Evolutionary conservation across 805 yeast genomes (phyloP), one percentile per base, ranked within the genome.

Genomic region (Yarrowia sp.): DNA sequence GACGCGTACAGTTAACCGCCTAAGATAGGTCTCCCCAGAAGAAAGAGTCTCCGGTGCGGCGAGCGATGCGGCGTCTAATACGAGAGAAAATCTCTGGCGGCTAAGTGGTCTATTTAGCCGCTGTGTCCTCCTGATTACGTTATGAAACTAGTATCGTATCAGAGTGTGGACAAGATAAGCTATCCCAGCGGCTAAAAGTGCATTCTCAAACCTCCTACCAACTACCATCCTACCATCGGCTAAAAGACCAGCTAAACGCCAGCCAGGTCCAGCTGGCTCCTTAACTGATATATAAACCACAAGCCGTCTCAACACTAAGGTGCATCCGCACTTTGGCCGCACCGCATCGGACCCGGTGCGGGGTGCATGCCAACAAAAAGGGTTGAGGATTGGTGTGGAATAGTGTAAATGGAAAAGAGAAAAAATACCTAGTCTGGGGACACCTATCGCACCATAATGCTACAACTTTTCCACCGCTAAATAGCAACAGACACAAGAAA

Each of bases 261-360:
- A n/a, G n/a, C n/a, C n/a, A n/a, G n/a, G n/a, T n/a, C n/a, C n/a
- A n/a, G n/a, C n/a, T n/a, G 1, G 14, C 8, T 38, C 10, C 22
- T n/a, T 17, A 26, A 26, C n/a, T 26, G 17, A 5, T 38, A 38
- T 38, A 38, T 32, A 32, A 28, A 30, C 54, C 54, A 48, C 52
- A 48, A 35, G 10, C 58, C 43, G 32, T 24, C 43, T 51, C 43
- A 35, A 51, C 59, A 51, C 33, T 6, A 16, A 10, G 28, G 14
- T 51, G 43, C 30, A 22, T 35, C 43, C 43, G 58, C 30, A 7
- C 5, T 48, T 48, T 48, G 54, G 38, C 38, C 38, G 38, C 54
- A 35, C 44, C 43, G 59, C 59, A 51, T 35, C 59, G 59, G 59
- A 24, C 12, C 59, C 59, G 59, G 59, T 51, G 59, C 59, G 59